These are phyloP conservation scores for Sugiyamaella xylanicola DNA, from an alignment of 1,139 yeast genomes.

Conservation along the genomic window DNA sequence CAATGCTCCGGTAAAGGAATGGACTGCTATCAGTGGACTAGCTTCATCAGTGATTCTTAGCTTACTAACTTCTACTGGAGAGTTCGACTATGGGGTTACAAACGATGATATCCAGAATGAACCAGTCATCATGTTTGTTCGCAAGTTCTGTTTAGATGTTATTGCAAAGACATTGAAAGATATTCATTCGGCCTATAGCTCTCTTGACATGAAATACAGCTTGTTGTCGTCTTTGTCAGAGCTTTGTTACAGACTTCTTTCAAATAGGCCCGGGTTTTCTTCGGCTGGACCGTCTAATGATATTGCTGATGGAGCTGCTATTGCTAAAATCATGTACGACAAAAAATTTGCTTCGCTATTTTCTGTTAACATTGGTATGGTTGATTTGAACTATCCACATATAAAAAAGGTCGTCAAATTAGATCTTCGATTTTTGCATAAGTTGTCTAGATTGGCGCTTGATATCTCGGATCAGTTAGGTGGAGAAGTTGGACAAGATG, in stretches of 20 bases:
- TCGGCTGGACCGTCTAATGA: slow-evolving; percentile 42
- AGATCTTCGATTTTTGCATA: slow-evolving; percentile 61
- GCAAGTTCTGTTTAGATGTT: slow-evolving; percentile 74
- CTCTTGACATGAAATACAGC: slow-evolving; percentile 50
- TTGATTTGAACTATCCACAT: slow-evolving; percentile 73
- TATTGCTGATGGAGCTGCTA: slow-evolving; percentile 59
- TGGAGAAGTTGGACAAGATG: slow-evolving; percentile 53
- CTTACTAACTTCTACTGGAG: slow-evolving; percentile 63
- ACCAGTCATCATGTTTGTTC: slow-evolving; percentile 67
- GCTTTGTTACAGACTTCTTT: slow-evolving; percentile 43
- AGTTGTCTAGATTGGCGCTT: slow-evolving; percentile 54
- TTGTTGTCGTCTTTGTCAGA: slow-evolving; percentile 62
- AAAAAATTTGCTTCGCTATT: slow-evolving; percentile 62
- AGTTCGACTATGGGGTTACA: slow-evolving; percentile 26
- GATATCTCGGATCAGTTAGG: slow-evolving; percentile 48
- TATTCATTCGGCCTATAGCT: slow-evolving; percentile 40
- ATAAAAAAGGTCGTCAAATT: slow-evolving; percentile 59
- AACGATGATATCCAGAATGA: slow-evolving; percentile 51
- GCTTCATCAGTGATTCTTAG: slow-evolving; percentile 47
- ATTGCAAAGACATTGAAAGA: slow-evolving; percentile 66
- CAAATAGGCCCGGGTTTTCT: slow-evolving; percentile 34
- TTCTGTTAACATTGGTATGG: slow-evolving; percentile 58
- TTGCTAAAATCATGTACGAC: slow-evolving; percentile 68
- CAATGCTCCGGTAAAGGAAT: slow-evolving; percentile 31
- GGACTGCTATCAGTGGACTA: slow-evolving; percentile 51